A percentile compares a stretch with the other conserved stretches of the same genome.
These are phyloP conservation scores for Lantana camara DNA, from an alignment of 257 asterid species.

Conservation along the genomic window DNA sequence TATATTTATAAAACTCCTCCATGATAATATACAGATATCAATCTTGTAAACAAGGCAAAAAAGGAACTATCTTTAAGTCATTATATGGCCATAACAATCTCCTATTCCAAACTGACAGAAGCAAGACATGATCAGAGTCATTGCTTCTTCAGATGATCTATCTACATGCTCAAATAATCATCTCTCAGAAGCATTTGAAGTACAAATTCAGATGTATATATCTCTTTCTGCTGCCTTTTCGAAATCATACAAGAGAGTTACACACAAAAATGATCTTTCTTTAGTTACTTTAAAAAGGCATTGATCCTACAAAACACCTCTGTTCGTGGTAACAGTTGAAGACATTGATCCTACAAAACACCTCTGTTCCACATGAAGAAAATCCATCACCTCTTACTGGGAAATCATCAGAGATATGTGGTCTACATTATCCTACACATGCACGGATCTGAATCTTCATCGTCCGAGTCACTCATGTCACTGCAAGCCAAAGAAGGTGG, in stretches of 20 bases:
- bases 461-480: constrained; percentile 67
- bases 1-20: neutral
- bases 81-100: constrained; percentile 3
- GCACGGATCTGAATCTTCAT: constrained; percentile 67
- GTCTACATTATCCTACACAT: constrained; percentile 68
- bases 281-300: neutral
- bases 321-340: neutral
- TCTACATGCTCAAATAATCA: neutral
- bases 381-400: constrained; percentile 10
- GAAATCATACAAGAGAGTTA: constrained; percentile 1
- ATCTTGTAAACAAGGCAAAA: neutral
- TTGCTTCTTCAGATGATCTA: constrained; percentile 16
- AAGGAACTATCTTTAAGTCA: neutral
- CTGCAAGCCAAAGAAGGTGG: constrained; percentile 41
- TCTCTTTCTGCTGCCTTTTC: constrained; percentile 8
- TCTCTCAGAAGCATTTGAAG: neutral
- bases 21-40: neutral
- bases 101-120: neutral
- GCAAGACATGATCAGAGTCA: neutral
- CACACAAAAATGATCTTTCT: constrained; percentile 14
- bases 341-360: neutral
- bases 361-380: constrained; percentile 12
- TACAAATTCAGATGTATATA: neutral
- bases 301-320: too few relatives aligned
- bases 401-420: constrained; percentile 1